A percentile compares a stretch with the other conserved stretches of the same genome.
phyloP scores from a whole-genome alignment of 495 filamentous ascomycete genomes.

The Trichocladium uniseriatum region DNA sequence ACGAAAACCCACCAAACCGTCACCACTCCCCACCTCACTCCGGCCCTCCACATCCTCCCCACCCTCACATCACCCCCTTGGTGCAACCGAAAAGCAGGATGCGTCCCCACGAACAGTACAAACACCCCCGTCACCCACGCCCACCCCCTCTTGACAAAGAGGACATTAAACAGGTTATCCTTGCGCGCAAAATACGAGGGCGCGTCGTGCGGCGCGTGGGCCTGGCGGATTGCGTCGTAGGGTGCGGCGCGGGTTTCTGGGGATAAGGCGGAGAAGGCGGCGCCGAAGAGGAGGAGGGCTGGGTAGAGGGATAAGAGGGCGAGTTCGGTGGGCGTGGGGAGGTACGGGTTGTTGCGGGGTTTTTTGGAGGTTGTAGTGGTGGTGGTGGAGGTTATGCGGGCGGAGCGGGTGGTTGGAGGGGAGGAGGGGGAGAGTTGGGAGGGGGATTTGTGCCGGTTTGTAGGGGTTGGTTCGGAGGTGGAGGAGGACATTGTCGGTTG shows the following conservation, averaged over 20 bases:
- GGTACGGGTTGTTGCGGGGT: conserved; percentile 37
- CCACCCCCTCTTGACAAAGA: conserved; percentile 95
- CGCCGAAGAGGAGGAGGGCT: conserved; percentile 63
- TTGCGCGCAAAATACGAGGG: conserved; percentile 91
- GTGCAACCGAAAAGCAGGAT: conserved; percentile 44
- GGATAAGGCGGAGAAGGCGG: conserved; percentile 67
- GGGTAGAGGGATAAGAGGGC: conserved; percentile 63
- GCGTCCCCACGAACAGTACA: conserved; percentile 49
- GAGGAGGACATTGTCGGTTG: neutral
- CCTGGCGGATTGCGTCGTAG: conserved; percentile 47
- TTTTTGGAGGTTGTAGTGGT: neutral
- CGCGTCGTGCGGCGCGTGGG: conserved; percentile 45
- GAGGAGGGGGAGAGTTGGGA: conserved; percentile 4
- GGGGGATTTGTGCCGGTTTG: conserved; percentile 6
- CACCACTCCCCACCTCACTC: conserved; percentile 57
- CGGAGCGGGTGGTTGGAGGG: neutral
- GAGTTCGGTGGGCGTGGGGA: conserved; percentile 54
- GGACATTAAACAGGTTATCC: conserved; percentile 76
- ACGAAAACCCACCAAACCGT: conserved; percentile 67
- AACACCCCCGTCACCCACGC: conserved; percentile 71
- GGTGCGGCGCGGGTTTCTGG: conserved; percentile 52
- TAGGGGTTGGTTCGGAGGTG: neutral
- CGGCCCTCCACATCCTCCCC: conserved; percentile 39
- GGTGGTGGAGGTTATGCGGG: conserved; percentile 1
- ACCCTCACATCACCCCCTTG: too few species aligned